Evolutionary conservation across 768 basidiomycete species (phyloP).

Genomic region (Erythrobasidium yunnanense): DNA sequence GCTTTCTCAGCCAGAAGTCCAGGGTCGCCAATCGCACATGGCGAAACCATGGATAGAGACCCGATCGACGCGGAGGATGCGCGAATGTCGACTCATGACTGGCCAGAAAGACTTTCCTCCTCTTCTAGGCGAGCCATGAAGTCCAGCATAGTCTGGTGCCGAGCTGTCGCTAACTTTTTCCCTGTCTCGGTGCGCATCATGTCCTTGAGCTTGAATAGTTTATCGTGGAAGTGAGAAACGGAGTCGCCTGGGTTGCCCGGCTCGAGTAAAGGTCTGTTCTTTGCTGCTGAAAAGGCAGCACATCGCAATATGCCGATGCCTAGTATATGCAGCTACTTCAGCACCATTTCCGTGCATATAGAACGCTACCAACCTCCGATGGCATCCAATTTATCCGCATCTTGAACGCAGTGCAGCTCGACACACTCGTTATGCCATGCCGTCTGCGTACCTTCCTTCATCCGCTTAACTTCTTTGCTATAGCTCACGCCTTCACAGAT

Average conservation of each 20-base stretch:
- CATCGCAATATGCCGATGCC: conserved; percentile 34
- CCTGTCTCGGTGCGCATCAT: conserved; percentile 29
- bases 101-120: no score
- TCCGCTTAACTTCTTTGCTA: conserved; percentile 29
- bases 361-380: conserved; percentile 8
- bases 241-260: conserved; percentile 18
- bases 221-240: conserved; percentile 36
- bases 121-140: not conserved
- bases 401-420: conserved; percentile 30
- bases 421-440: conserved; percentile 18
- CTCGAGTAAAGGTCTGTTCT: conserved; percentile 13
- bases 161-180: not conserved
- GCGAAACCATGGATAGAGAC: no score
- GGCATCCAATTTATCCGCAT: conserved; percentile 28
- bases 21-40: no score
- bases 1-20: no score
- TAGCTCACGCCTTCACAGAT: conserved; percentile 23
- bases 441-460: conserved; percentile 10
- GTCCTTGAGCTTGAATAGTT: conserved; percentile 32
- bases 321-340: not conserved
- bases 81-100: no score
- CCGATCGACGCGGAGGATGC: no score
- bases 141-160: conserved; percentile 15
- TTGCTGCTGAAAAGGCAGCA: conserved; percentile 31
- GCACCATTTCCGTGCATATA: not conserved